Base-by-base conservation (phyloP, 2,329 filamentous ascomycete genomes). In the Biscogniauxia sp. region DNA sequence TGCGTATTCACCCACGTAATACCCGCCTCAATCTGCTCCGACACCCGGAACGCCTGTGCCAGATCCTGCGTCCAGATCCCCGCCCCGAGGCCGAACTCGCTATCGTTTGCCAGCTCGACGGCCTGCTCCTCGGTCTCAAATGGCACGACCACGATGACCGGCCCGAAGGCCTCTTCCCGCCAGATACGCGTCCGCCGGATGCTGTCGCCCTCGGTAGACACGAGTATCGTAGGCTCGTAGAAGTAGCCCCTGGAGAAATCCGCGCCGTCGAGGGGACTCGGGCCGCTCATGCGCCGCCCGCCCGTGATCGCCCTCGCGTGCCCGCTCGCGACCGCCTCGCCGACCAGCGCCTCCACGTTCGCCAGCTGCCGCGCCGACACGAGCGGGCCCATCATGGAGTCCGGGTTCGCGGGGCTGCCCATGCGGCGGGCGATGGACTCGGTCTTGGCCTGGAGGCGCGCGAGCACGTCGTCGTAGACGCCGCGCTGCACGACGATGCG, bases 111-210 rank as follows among this genome's bases (percentile, higher is more conserved):
- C 53, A 91, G 77, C 57, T 79, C 78, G 69, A 94, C 82, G 51
- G 86, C 90, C 55, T 93, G 86, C 20, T 85, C 85, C 77, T 92
- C 88, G 66, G 82, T 87, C 73, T 87, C 87, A 79, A 95, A 94
- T 68, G 88, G 89, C 69, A 85, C 83, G 66, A 95, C 84, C 56
- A 88, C 84, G 73, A 90, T 88, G 49, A 93, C 91, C 8, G 91
- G 91, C 20, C 91, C 91, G 74, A 95, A 95, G 61, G 92, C 91
- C 75, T 95, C 91, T 73, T 93, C 89, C 68, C 86, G 84, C 80
- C 91, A 88, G 67, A 95, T 89, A 72, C 86, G 86, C 75, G 91
- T 89, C 70, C 85, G 77, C 41, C 85, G 81, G 84, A 93, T 81
- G 69, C 85, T 85, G 64, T 84, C 81, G 76, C 80, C 63, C 80